A percentile compares a stretch with the other conserved stretches of the same genome.
Evolutionary conservation across 352 stramenopile species (phyloP).

Genomic region (Blastocystis sp.): DNA sequence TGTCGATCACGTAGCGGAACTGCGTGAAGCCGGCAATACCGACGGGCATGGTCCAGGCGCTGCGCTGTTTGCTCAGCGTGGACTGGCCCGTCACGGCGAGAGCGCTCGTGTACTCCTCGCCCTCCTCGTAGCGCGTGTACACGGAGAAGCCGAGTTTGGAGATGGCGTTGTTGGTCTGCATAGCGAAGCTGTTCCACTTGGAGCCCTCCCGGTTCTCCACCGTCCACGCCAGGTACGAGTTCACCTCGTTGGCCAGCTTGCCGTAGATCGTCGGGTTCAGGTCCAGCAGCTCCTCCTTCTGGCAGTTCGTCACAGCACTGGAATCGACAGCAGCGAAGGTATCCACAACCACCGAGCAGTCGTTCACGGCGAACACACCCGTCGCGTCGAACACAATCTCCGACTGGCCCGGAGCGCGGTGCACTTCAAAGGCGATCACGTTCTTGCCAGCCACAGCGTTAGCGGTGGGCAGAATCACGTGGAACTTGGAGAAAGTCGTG

Average conservation of each 20-base stretch:
- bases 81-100: not conserved
- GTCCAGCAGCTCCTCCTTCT: not conserved
- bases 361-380: slow-evolving; percentile 40
- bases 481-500: slow-evolving; percentile 36
- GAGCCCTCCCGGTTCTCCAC: slow-evolving; percentile 23
- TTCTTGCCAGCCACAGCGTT: slow-evolving; percentile 15
- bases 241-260: not conserved
- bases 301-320: not conserved
- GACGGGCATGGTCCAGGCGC: not conserved
- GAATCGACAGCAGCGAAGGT: not conserved
- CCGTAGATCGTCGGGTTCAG: not conserved
- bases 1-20: not conserved
- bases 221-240: not conserved
- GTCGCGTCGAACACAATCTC: slow-evolving; percentile 14
- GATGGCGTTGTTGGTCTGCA: not conserved
- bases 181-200: slow-evolving; percentile 13
- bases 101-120: not conserved
- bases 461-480: not conserved
- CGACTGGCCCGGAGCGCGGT: not conserved
- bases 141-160: not conserved
- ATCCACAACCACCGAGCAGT: slow-evolving; percentile 36
- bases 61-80: not conserved
- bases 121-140: not conserved
- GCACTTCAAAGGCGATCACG: slow-evolving; percentile 63
- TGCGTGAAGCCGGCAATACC: not conserved